Percentiles rank a stretch among this genome's conserved stretches.
These are phyloP conservation scores for Phytopythium montanum DNA, from an alignment of 352 stramenopile genomes.

Conservation along the genomic window DNA sequence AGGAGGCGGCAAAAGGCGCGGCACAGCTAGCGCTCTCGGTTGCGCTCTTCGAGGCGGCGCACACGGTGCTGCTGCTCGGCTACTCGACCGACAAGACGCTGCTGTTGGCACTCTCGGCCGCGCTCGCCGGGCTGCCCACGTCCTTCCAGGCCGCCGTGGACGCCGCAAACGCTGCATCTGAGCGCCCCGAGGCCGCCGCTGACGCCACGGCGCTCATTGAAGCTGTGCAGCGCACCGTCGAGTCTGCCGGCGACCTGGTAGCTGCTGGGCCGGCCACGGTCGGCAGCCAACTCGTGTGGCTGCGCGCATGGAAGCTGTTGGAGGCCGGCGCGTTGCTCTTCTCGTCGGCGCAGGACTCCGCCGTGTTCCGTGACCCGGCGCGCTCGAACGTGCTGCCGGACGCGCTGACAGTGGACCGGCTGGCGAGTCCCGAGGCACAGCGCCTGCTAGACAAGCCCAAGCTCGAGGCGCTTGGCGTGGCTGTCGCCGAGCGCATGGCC, in stretches of 20 bases:
- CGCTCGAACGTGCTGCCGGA: slow-evolving; percentile 76
- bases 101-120: slow-evolving; percentile 22
- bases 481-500: slow-evolving; percentile 38
- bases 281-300: slow-evolving; percentile 32
- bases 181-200: slow-evolving; percentile 7
- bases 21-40: slow-evolving; percentile 23
- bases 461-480: slow-evolving; percentile 38
- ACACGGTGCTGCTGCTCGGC: slow-evolving; percentile 62
- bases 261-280: slow-evolving; percentile 15
- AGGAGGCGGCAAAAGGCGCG: neutral
- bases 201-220: slow-evolving; percentile 26
- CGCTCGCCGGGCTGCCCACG: slow-evolving; percentile 25
- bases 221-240: slow-evolving; percentile 33
- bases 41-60: slow-evolving; percentile 47
- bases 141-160: slow-evolving; percentile 36
- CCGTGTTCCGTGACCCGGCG: slow-evolving; percentile 67
- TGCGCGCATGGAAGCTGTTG: slow-evolving; percentile 58
- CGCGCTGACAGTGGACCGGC: slow-evolving; percentile 48
- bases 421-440: slow-evolving; percentile 19
- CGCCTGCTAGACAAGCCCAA: slow-evolving; percentile 27
- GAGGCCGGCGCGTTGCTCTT: slow-evolving; percentile 55
- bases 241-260: slow-evolving; percentile 44
- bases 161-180: slow-evolving; percentile 7
- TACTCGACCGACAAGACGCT: slow-evolving; percentile 76
- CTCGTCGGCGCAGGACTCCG: slow-evolving; percentile 42